phyloP scores from a whole-genome alignment of 2,329 filamentous ascomycete species.

The Aureobasidium melanogenum region DNA sequence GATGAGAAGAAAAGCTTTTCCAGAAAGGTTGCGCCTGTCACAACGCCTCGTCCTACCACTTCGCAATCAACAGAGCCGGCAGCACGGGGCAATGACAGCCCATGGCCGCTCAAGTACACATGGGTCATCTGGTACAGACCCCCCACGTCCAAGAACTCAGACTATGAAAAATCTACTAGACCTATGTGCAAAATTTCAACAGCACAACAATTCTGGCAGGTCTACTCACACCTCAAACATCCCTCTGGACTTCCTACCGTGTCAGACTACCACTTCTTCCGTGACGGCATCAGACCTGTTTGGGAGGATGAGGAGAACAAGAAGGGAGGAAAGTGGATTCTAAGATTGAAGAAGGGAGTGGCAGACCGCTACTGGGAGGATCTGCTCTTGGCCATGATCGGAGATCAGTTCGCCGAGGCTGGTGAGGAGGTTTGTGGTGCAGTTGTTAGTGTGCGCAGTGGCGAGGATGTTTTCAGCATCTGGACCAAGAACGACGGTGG shows the following conservation, averaged over 20 bases:
- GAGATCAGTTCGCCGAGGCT: slow-evolving; percentile 88
- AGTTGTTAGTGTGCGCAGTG: slow-evolving; percentile 87
- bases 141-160: slow-evolving; percentile 91
- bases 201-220: slow-evolving; percentile 82
- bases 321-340: slow-evolving; percentile 93
- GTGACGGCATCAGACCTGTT: slow-evolving; percentile 88
- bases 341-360: slow-evolving; percentile 93
- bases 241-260: slow-evolving; percentile 83
- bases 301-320: slow-evolving; percentile 99
- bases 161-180: slow-evolving; percentile 95
- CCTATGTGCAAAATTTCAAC: slow-evolving; percentile 73
- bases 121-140: slow-evolving; percentile 98
- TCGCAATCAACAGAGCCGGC: slow-evolving; percentile 17
- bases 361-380: slow-evolving; percentile 97
- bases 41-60: slow-evolving; percentile 5
- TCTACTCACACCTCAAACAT: slow-evolving; percentile 82
- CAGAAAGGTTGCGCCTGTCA: slow-evolving; percentile 12
- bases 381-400: slow-evolving; percentile 78
- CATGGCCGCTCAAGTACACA: slow-evolving; percentile 61
- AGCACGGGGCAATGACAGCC: slow-evolving; percentile 29
- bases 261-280: slow-evolving; percentile 97
- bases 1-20: slow-evolving; percentile 27
- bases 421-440: slow-evolving; percentile 91
- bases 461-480: slow-evolving; percentile 94
- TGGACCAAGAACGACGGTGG: slow-evolving; percentile 94